Evolutionary conservation across 768 basidiomycete species (phyloP).

Genomic region (Pisolithus sp.): DNA sequence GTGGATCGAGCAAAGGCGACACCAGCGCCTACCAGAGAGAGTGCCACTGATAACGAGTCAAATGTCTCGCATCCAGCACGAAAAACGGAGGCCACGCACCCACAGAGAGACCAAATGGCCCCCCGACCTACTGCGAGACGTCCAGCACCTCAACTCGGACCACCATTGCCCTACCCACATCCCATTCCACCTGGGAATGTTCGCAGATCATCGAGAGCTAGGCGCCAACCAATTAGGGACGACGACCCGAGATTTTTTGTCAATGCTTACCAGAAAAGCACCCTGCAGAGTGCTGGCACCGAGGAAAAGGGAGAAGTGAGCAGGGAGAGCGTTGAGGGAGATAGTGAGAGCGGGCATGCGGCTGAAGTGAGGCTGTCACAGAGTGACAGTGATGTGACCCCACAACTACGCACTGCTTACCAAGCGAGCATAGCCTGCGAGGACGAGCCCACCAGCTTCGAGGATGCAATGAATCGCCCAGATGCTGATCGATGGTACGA

Average conservation of each 20-base stretch:
- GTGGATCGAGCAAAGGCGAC: background rate
- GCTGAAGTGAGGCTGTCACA: too few relatives aligned
- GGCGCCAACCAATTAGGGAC: background rate
- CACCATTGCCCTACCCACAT: background rate
- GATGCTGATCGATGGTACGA: constrained; percentile 1
- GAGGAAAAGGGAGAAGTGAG: background rate
- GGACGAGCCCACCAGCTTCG: background rate
- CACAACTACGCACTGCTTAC: background rate
- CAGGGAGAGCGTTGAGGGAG: background rate
- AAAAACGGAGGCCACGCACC: background rate
- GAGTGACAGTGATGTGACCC: background rate
- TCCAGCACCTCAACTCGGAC: background rate
- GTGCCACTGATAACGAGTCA: background rate
- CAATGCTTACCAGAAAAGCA: background rate
- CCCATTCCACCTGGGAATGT: background rate
- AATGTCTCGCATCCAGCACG: background rate
- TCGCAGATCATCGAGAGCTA: background rate
- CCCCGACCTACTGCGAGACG: background rate
- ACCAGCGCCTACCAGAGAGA: background rate
- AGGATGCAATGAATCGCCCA: background rate
- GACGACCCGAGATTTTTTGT: background rate
- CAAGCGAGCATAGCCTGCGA: background rate
- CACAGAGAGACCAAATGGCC: background rate
- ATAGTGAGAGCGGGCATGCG: background rate
- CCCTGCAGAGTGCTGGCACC: background rate